Conservation (phyloP, 345 rosid species). For the Dipteronia dyeriana region DNA sequence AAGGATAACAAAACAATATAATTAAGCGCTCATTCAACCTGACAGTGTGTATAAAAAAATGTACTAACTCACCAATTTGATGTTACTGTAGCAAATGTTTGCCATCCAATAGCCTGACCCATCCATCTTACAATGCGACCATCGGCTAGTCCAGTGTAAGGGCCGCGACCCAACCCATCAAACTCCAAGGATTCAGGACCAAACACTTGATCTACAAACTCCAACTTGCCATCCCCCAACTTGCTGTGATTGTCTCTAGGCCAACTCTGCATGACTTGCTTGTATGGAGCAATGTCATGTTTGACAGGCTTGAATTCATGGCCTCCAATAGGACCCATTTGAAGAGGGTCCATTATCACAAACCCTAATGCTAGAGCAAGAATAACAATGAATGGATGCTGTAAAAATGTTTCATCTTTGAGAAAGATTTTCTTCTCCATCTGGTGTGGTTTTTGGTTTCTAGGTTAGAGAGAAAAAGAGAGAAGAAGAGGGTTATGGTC, state of each 20-base stretch:
- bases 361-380: conserved; percentile 58
- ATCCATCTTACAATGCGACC: conserved; percentile 95
- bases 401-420: conserved; percentile 41
- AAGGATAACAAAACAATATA: not conserved
- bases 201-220: conserved; percentile 71
- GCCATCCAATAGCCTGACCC: conserved; percentile 87
- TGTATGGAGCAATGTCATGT: conserved; percentile 88
- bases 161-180: conserved; percentile 76
- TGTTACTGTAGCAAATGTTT: conserved; percentile 77
- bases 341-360: conserved; percentile 63
- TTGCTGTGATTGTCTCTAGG: conserved; percentile 75
- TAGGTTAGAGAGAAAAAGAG: not conserved
- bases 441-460: not conserved
- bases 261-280: conserved; percentile 80
- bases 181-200: conserved; percentile 98
- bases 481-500: not conserved
- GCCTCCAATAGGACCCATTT: conserved; percentile 74
- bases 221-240: conserved; percentile 65
- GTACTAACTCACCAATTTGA: conserved; percentile 58
- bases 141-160: conserved; percentile 87
- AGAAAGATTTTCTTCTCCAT: conserved; percentile 58
- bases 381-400: conserved; percentile 51
- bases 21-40: too few species aligned
- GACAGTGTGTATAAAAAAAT: too few species aligned
- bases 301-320: conserved; percentile 78